Conservation (phyloP, 2,329 filamentous ascomycete genomes). For the Pezicula radicicola region DNA sequence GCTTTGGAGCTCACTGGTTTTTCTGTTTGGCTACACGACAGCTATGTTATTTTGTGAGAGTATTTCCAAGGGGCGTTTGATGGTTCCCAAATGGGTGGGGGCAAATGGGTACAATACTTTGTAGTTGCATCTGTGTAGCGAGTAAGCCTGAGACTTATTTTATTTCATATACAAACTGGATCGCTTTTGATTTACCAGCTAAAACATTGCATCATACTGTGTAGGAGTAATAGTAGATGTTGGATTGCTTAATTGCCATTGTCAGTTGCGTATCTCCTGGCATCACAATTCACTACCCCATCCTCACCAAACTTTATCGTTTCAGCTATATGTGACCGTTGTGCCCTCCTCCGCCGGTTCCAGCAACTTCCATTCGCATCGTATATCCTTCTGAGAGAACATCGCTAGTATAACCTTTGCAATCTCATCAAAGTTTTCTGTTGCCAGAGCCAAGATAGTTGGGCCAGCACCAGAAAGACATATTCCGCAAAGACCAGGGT, state of each 20-base stretch:
- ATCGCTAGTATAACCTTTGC: constrained; percentile 73
- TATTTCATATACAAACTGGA: too few relatives aligned
- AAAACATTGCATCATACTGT: background rate
- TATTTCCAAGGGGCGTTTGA: too few relatives aligned
- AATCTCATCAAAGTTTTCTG: constrained; percentile 83
- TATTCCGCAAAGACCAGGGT: constrained; percentile 87
- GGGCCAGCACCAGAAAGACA: constrained; percentile 94
- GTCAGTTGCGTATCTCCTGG: background rate
- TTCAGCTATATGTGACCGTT: constrained; percentile 25
- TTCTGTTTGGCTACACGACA: too few relatives aligned
- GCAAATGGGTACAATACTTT: too few relatives aligned
- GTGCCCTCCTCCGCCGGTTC: constrained; percentile 74
- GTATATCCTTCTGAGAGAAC: constrained; percentile 71
- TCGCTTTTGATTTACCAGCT: too few relatives aligned
- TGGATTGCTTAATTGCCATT: too few relatives aligned
- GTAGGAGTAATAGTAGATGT: background rate
- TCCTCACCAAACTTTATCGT: background rate
- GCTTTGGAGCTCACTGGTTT: background rate
- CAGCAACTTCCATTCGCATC: constrained; percentile 82
- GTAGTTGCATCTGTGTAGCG: too few relatives aligned
- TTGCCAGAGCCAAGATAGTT: constrained; percentile 90
- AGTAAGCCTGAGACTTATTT: too few relatives aligned
- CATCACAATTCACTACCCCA: background rate
- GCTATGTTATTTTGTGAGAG: too few relatives aligned
- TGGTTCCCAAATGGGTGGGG: too few relatives aligned